Conservation (phyloP, 1,284 basidiomycete species). For the Phlebopus sp. region DNA sequence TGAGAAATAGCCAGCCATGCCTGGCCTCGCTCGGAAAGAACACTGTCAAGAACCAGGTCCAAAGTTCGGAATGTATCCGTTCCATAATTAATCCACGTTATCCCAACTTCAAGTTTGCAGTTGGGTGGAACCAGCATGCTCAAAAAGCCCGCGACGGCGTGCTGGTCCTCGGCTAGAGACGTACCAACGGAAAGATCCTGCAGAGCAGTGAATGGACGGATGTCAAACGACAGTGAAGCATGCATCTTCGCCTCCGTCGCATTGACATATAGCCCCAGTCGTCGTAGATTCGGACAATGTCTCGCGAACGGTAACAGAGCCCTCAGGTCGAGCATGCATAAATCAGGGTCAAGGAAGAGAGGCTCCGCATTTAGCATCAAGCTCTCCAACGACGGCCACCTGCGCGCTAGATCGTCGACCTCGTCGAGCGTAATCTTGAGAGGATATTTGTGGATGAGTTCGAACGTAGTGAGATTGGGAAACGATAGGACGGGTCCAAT, state of each 20-base stretch:
- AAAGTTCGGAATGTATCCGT: constrained; percentile 18
- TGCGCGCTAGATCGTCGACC: constrained; percentile 46
- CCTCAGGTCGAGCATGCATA: constrained; percentile 43
- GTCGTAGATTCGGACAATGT: constrained; percentile 49
- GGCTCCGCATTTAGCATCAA: constrained; percentile 54
- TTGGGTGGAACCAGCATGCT: constrained; percentile 43
- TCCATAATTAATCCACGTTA: constrained; percentile 33
- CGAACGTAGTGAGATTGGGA: constrained; percentile 45
- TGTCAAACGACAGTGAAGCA: not conserved
- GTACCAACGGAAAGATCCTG: constrained; percentile 42
- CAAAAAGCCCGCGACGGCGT: constrained; percentile 48
- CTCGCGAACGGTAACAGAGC: constrained; percentile 51
- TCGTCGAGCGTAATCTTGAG: constrained; percentile 46
- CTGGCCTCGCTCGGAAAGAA: constrained; percentile 30
- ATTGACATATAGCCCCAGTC: constrained; percentile 53
- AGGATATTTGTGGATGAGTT: constrained; percentile 52
- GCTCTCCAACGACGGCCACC: constrained; percentile 47
- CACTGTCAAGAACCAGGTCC: constrained; percentile 15
- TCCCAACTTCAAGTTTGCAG: constrained; percentile 37
- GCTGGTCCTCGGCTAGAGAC: constrained; percentile 40
- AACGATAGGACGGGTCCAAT: constrained; percentile 50
- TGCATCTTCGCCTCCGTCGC: constrained; percentile 8
- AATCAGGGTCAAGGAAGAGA: constrained; percentile 32
- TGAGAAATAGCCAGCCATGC: constrained; percentile 42
- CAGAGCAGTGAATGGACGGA: constrained; percentile 36